Base-by-base conservation (phyloP, 163 green algal genomes). In the Volvox carteri region DNA sequence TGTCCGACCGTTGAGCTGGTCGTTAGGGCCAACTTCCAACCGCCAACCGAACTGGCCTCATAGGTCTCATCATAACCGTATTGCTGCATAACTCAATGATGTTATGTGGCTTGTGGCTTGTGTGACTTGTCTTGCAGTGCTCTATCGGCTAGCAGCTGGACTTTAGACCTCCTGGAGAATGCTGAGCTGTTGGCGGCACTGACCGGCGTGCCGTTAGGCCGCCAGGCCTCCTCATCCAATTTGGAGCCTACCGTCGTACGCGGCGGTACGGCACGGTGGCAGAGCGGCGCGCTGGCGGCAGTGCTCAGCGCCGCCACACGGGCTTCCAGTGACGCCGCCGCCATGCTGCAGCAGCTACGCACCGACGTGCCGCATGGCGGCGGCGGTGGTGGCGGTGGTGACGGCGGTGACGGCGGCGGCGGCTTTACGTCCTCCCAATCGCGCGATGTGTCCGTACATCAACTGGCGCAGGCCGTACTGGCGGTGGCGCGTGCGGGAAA, bases 131-230 rank as follows among this genome's bases (percentile, higher is more conserved):
- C n/a, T n/a, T 48, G 48, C 84, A 89, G 84, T 9, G 84, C 84
- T n/a, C 58, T 84, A 33, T 89, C 84, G n/a, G 72, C 72, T 39
- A 89, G 67, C 72, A 77, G 62, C 41, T 84, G 52, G 72, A 89
- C 84, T 16, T 54, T 89, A 41, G 52, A 89, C n/a, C 52, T 89
- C 21, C 72, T 89, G n/a, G 84, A 39, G 2, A 84, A 89, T n/a
- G 54, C 41, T 16, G 72, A 76, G 1, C 72, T 89, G 39, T 54
- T 89, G 21, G 54, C 54, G 1, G 84, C 72, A 0, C 70, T 89
- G 6, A 89, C 84, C 1, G 84, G 84, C n/a, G 23, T 88, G 2
- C 33, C 80, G 28, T 42, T 89, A 4, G 19, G 5, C 28, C 42
- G 42, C 23, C 44, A 33, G 12, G n/a, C 12, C 6, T 80, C 73